Evolutionary conservation across 306 rosid species (phyloP).

Genomic region (Quercus engelmannii): DNA sequence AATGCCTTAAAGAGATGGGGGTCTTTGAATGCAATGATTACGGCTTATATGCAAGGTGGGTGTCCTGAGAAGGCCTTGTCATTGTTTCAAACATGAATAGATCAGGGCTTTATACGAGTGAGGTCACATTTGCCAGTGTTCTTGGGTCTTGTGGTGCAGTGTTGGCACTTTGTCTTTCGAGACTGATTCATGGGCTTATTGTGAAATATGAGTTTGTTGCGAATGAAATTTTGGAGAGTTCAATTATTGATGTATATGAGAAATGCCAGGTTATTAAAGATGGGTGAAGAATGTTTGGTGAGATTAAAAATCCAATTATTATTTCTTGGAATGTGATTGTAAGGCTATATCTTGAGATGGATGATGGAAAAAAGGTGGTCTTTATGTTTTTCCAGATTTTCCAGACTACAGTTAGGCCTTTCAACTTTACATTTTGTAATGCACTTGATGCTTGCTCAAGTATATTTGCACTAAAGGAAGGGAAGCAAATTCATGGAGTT

Average conservation of each 20-base stretch:
- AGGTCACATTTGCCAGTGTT: conserved; percentile 50
- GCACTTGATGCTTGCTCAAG: conserved; percentile 62
- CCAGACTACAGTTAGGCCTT: conserved; percentile 32
- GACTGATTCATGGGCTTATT: conserved; percentile 55
- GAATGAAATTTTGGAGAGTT: conserved; percentile 57
- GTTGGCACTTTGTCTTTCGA: conserved; percentile 31
- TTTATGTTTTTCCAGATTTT: conserved; percentile 54
- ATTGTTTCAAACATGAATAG: conserved; percentile 40
- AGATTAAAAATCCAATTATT: conserved; percentile 51
- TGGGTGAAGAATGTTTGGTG: conserved; percentile 57
- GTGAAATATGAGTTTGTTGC: conserved; percentile 44
- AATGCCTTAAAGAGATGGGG: conserved; percentile 76
- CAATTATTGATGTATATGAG: conserved; percentile 71
- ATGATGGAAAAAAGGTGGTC: conserved; percentile 46
- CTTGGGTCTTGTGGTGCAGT: conserved; percentile 52
- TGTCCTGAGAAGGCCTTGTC: conserved; percentile 29
- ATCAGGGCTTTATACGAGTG: conserved; percentile 33
- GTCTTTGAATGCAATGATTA: conserved; percentile 65
- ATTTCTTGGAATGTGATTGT: conserved; percentile 80
- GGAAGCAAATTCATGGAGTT: conserved; percentile 63
- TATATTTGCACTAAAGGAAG: conserved; percentile 43
- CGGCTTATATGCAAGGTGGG: conserved; percentile 38
- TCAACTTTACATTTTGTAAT: conserved; percentile 56
- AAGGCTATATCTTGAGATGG: conserved; percentile 63
- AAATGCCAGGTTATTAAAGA: conserved; percentile 50